phyloP scores from a whole-genome alignment of 2,329 filamentous ascomycete genomes.

The Pestalotiopsis sp. region DNA sequence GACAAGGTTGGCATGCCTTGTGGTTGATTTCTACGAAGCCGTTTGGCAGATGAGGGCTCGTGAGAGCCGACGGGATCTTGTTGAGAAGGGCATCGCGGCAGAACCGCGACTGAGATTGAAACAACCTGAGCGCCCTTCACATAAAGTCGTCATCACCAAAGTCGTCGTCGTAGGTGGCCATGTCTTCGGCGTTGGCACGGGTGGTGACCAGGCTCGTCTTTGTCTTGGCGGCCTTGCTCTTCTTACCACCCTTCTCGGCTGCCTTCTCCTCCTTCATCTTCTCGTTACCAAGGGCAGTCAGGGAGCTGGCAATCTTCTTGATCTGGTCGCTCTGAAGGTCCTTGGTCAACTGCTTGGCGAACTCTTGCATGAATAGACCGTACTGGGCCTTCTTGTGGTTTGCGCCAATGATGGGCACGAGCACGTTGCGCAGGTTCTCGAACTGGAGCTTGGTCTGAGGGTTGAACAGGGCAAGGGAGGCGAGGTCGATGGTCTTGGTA shows the following conservation, averaged over 20 bases:
- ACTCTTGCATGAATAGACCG: slow-evolving; percentile 86
- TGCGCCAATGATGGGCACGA: slow-evolving; percentile 79
- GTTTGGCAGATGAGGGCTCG: slow-evolving; percentile 2
- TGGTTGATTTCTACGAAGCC: slow-evolving; percentile 8
- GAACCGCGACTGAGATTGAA: slow-evolving; percentile 20
- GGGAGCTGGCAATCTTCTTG: slow-evolving; percentile 87
- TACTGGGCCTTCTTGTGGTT: slow-evolving; percentile 92
- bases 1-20: slow-evolving; percentile 1
- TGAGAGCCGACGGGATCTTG: slow-evolving; percentile 5
- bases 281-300: slow-evolving; percentile 94
- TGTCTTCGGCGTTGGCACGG: slow-evolving; percentile 67
- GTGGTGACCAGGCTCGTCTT: slow-evolving; percentile 80
- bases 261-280: slow-evolving; percentile 99
- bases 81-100: slow-evolving; percentile 4
- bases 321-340: slow-evolving; percentile 91
- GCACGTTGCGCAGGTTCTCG: slow-evolving; percentile 72
- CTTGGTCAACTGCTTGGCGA: slow-evolving; percentile 83
- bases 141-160: slow-evolving; percentile 84
- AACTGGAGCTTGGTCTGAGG: slow-evolving; percentile 88
- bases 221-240: slow-evolving; percentile 89
- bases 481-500: slow-evolving; percentile 78
- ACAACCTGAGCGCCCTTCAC: slow-evolving; percentile 49
- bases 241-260: slow-evolving; percentile 92
- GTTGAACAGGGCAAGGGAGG: slow-evolving; percentile 81
- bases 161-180: slow-evolving; percentile 78